Percentiles rank a stretch among this genome's conserved stretches.
These are phyloP conservation scores for Amesomyces nigricolor DNA, from an alignment of 2,329 filamentous ascomycete genomes.

Conservation along the genomic window DNA sequence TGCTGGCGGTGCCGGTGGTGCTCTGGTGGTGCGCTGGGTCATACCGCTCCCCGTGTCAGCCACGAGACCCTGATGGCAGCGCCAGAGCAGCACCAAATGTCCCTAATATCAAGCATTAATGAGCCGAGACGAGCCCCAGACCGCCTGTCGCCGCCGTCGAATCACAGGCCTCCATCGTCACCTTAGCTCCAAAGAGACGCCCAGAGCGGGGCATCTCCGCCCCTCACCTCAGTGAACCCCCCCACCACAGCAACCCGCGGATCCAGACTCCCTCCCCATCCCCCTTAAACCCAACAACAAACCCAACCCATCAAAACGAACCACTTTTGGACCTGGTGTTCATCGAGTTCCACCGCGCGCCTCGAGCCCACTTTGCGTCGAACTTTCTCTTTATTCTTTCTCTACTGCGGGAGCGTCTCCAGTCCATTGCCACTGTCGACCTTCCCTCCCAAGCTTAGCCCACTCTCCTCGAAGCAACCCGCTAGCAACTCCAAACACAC, in stretches of 20 bases:
- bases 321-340: slow-evolving; percentile 15
- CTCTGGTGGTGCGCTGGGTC: too few relatives aligned
- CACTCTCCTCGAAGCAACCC: neutral
- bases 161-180: slow-evolving; percentile 20
- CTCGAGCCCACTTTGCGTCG: neutral
- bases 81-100: slow-evolving; percentile 4
- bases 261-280: slow-evolving; percentile 9
- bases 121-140: slow-evolving; percentile 25
- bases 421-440: slow-evolving; percentile 4
- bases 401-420: neutral
- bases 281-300: slow-evolving; percentile 16
- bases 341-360: slow-evolving; percentile 11
- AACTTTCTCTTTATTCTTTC: neutral
- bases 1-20: too few relatives aligned
- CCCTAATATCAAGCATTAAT: slow-evolving; percentile 20
- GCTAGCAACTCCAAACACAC: neutral
- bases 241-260: slow-evolving; percentile 20
- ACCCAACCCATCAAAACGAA: slow-evolving; percentile 14
- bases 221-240: slow-evolving; percentile 22
- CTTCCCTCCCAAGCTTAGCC: neutral
- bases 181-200: slow-evolving; percentile 19
- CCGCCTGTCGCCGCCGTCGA: slow-evolving; percentile 21
- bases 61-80: neutral
- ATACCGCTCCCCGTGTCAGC: neutral
- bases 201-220: slow-evolving; percentile 24